Evolutionary conservation across 495 filamentous ascomycete genomes (phyloP).

Genomic region (Aspergillus nidulans): DNA sequence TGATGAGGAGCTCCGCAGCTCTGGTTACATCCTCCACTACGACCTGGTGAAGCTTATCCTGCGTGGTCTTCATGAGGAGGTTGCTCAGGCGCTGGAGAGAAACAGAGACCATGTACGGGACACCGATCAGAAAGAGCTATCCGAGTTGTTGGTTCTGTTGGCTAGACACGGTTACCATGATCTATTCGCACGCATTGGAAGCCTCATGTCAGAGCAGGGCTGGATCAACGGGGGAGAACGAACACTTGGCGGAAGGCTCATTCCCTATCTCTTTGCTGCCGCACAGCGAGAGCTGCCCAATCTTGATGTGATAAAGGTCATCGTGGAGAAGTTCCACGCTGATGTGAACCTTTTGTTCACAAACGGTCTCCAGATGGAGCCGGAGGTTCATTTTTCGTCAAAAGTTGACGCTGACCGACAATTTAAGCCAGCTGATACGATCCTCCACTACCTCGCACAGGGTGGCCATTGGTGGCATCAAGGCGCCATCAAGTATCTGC

Average conservation of each 20-base stretch:
- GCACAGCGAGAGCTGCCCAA: slow-evolving; percentile 32
- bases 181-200: slow-evolving; percentile 17
- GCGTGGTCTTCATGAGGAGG: slow-evolving; percentile 6
- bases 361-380: slow-evolving; percentile 3
- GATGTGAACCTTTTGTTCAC: slow-evolving; percentile 27
- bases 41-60: slow-evolving; percentile 6
- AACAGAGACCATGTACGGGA: background rate
- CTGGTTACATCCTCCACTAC: background rate
- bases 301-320: slow-evolving; percentile 34
- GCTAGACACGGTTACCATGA: slow-evolving; percentile 20
- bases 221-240: slow-evolving; percentile 16
- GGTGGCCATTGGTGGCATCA: slow-evolving; percentile 43
- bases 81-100: slow-evolving; percentile 11
- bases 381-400: slow-evolving; percentile 14
- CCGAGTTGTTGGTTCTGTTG: slow-evolving; percentile 8
- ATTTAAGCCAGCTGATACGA: slow-evolving; percentile 20
- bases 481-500: slow-evolving; percentile 38
- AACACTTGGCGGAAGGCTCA: background rate
- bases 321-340: slow-evolving; percentile 36
- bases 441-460: slow-evolving; percentile 34
- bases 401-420: background rate
- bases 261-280: slow-evolving; percentile 28
- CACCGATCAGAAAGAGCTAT: background rate
- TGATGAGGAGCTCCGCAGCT: background rate
- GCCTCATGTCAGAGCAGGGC: background rate